Percentiles rank a stretch among this genome's conserved stretches.
Conservation (phyloP, 768 basidiomycete genomes). For the Leccinum ochraceum region DNA sequence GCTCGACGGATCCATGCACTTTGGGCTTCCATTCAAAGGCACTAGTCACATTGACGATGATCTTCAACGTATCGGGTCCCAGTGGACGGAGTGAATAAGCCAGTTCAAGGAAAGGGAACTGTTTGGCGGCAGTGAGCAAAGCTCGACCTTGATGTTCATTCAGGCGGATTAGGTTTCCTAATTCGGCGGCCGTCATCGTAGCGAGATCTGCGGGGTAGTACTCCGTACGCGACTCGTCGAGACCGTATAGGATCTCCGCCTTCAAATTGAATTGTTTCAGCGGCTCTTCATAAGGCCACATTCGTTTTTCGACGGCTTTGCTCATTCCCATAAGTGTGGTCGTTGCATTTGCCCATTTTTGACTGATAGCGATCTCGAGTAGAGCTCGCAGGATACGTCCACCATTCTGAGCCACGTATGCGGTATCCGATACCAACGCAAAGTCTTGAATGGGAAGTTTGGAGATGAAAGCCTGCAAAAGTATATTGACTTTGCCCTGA, state of each 20-base stretch:
- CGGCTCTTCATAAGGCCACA: slow-evolving; percentile 96
- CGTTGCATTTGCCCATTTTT: slow-evolving; percentile 85
- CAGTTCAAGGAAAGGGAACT: slow-evolving; percentile 77
- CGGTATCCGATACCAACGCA: slow-evolving; percentile 92
- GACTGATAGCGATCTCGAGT: slow-evolving; percentile 90
- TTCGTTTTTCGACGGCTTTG: slow-evolving; percentile 87
- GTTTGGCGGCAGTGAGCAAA: slow-evolving; percentile 74
- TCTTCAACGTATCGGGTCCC: slow-evolving; percentile 77
- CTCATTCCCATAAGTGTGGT: slow-evolving; percentile 84
- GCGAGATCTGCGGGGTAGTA: slow-evolving; percentile 74
- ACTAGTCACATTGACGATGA: slow-evolving; percentile 62
- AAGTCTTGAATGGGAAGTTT: slow-evolving; percentile 85
- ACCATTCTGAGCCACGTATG: slow-evolving; percentile 92
- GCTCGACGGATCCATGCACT: slow-evolving; percentile 73
- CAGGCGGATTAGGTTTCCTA: slow-evolving; percentile 81
- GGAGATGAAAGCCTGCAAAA: slow-evolving; percentile 91
- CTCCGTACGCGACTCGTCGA: slow-evolving; percentile 82
- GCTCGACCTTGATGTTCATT: slow-evolving; percentile 85
- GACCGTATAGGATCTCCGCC: slow-evolving; percentile 71
- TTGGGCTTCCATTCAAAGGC: slow-evolving; percentile 80
- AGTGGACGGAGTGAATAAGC: slow-evolving; percentile 77
- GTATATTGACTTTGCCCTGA: slow-evolving; percentile 90
- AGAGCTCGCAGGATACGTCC: slow-evolving; percentile 94
- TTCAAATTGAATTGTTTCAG: slow-evolving; percentile 80
- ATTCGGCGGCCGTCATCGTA: slow-evolving; percentile 57